Base-by-base conservation (phyloP, 352 stramenopile genomes). In the Phytophthora lateralis region DNA sequence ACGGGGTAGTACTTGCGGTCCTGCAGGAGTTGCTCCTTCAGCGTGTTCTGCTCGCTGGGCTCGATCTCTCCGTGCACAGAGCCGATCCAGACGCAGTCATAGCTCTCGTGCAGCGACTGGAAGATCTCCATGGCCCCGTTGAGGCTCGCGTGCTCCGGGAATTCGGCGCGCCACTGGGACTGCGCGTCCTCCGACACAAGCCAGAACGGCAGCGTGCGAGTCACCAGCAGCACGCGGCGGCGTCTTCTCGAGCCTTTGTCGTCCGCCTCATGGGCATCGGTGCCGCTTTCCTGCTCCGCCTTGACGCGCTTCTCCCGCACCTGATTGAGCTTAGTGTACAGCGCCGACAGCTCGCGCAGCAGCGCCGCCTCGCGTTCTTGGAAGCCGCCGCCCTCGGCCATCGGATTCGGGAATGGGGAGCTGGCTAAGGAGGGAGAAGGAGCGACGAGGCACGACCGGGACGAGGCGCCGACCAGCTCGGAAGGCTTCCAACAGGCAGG, bases 1-100 rank as follows among this genome's bases (percentile, higher is more conserved):
- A 97, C 87, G 3, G 90, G 90, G 47, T 86, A 94, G 61, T 95
- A 97, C 29, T 93, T 94, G 65, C 98, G 97, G 32, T 91, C 78
- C 51, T 90, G 68, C 14, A 98, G 70, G 42, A 97, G 58, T 35
- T 97, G 89, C 51, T 96, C 80, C 42, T 85, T 81, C 11, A 97
- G 63, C 11, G 76, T 90, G 53, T 91, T 88, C 61, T 91, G 82
- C 44, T 96, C 89, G 37, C 75, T 86, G 3, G 79, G 72, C 61
- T 94, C 85, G 20, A 92, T 83, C 44, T 92, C 85, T 26, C 85
- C 85, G 47, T 94, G 82, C 44, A 92, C 82, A 1, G 82, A 91
- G 8, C 85, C 85, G 52, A 94, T 90, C 85, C 85, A 94, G 20
- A 94, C 82, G 49, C 85, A 94, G 62, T 94, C 83, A 56, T 89